Conservation (phyloP, 305 asterid genomes). For the Fraxinus paxiana region DNA sequence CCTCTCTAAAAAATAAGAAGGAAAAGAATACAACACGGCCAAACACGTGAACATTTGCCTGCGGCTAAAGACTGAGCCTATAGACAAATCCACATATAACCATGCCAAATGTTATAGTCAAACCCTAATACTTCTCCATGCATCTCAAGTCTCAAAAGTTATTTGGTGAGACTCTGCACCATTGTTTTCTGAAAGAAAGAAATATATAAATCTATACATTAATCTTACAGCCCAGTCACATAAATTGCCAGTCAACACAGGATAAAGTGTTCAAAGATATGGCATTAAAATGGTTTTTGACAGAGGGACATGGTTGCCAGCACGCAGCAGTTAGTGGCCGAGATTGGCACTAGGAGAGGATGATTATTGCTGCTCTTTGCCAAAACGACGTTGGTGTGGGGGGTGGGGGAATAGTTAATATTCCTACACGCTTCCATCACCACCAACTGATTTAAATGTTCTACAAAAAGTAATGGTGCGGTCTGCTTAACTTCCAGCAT, state of each 20-base stretch:
- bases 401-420: not conserved
- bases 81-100: not conserved
- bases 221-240: not conserved
- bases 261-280: not conserved
- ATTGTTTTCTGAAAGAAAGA: not conserved
- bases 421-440: not conserved
- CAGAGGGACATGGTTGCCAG: not conserved
- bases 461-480: not conserved
- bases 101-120: not conserved
- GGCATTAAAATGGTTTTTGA: not conserved
- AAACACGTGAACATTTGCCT: not conserved
- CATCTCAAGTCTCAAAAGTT: not conserved
- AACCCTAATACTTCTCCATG: not conserved
- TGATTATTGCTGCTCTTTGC: not conserved
- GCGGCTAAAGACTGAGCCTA: not conserved
- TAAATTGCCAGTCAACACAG: not conserved
- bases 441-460: not conserved
- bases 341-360: not conserved
- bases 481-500: not conserved
- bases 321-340: not conserved
- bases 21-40: not conserved
- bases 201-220: not conserved
- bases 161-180: not conserved
- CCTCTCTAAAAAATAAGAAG: not conserved
- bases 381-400: not conserved